These are phyloP conservation scores for Lyophyllum shimeji DNA, from an alignment of 768 basidiomycete genomes.

Conservation along the genomic window DNA sequence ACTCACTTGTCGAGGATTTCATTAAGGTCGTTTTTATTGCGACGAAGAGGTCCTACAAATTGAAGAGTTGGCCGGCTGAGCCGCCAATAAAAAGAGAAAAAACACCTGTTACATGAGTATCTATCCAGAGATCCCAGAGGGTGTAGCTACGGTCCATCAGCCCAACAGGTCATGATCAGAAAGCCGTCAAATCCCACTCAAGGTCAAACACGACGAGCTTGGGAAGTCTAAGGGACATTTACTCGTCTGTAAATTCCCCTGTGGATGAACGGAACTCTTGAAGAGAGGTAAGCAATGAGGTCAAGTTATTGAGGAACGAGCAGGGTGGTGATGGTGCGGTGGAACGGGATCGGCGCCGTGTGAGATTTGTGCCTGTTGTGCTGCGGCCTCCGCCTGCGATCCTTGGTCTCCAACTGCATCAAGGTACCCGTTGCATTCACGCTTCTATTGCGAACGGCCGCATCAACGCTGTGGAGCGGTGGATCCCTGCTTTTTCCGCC, in stretches of 20 bases:
- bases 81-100: background rate
- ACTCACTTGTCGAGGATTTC: constrained; percentile 51
- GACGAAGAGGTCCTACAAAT: constrained; percentile 49
- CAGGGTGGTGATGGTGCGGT: too few relatives aligned
- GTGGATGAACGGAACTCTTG: background rate
- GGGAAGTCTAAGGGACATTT: constrained; percentile 32
- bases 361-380: background rate
- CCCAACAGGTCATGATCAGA: background rate
- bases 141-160: constrained; percentile 51
- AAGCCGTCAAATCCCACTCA: constrained; percentile 48
- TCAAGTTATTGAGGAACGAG: too few relatives aligned
- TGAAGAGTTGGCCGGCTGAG: background rate
- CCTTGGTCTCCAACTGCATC: background rate
- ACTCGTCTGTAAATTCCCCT: background rate
- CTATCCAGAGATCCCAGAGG: constrained; percentile 86
- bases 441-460: background rate
- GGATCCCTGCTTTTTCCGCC: background rate
- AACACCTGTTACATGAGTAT: constrained; percentile 67
- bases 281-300: too few relatives aligned
- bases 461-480: background rate
- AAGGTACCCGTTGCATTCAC: background rate
- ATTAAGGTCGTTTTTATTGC: constrained; percentile 43
- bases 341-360: too few relatives aligned
- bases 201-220: constrained; percentile 79
- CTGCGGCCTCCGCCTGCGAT: background rate